These are phyloP conservation scores for Penicillium cosmopolitanum DNA, from an alignment of 495 filamentous ascomycete species.

Conservation along the genomic window DNA sequence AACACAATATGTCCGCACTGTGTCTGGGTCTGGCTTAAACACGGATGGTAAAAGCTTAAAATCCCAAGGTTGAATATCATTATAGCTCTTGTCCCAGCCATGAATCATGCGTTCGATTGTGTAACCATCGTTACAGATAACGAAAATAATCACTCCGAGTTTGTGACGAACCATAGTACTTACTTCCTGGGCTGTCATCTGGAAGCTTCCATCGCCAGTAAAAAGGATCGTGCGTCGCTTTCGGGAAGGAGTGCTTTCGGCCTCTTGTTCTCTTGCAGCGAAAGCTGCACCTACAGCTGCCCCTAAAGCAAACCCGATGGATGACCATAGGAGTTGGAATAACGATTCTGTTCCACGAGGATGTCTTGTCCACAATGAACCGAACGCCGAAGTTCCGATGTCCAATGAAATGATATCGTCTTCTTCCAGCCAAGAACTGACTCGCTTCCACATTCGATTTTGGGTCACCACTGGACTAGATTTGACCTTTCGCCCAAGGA, in stretches of 20 bases:
- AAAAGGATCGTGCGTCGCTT: conserved; percentile 59
- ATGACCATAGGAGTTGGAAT: conserved; percentile 18
- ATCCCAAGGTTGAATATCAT: conserved; percentile 63
- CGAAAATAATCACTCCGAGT: conserved; percentile 71
- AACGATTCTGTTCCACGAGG: conserved; percentile 11
- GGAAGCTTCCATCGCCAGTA: conserved; percentile 78
- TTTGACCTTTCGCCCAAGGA: background rate
- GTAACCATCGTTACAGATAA: conserved; percentile 75
- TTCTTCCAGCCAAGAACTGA: conserved; percentile 20
- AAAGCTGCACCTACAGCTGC: conserved; percentile 19
- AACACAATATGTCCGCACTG: conserved; percentile 11
- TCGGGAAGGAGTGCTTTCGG: conserved; percentile 25
- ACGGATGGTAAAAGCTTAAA: conserved; percentile 10
- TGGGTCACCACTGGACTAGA: conserved; percentile 9
- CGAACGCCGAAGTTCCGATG: conserved; percentile 14
- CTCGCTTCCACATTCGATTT: conserved; percentile 13
- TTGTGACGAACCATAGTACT: conserved; percentile 71
- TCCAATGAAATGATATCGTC: conserved; percentile 18
- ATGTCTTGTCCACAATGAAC: conserved; percentile 9
- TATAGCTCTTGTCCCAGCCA: conserved; percentile 69
- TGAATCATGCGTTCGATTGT: conserved; percentile 75
- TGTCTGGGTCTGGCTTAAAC: conserved; percentile 11
- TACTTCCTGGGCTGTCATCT: conserved; percentile 77
- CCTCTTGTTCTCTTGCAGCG: conserved; percentile 31
- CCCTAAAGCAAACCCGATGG: conserved; percentile 18